Evolutionary conservation across 208 protist genomes (phyloP).

Genomic region (Acanthamoeba healyi): DNA sequence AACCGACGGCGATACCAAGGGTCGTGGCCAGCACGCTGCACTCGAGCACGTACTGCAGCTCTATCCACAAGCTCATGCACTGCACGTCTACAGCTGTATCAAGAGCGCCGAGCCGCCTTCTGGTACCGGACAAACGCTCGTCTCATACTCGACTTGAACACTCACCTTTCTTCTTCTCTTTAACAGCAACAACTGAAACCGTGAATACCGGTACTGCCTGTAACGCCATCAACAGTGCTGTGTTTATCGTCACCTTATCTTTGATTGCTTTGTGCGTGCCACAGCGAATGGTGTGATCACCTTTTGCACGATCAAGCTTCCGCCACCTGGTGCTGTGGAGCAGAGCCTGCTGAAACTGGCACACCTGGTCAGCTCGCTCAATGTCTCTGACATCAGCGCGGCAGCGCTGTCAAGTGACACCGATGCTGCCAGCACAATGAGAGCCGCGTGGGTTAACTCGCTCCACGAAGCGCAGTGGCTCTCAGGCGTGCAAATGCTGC

Average conservation of each 20-base stretch:
- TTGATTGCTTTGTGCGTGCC: background rate
- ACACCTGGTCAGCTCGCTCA: background rate
- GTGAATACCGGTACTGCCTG: too few species aligned
- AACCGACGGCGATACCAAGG: background rate
- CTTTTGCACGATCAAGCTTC: background rate
- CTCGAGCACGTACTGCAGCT: background rate
- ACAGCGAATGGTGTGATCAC: background rate
- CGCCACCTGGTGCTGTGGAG: background rate
- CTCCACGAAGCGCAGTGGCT: conserved; percentile 2
- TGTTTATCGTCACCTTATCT: background rate
- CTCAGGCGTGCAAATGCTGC: background rate
- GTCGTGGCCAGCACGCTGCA: background rate
- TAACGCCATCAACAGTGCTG: too few species aligned
- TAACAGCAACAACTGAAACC: too few species aligned
- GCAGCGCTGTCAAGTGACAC: background rate
- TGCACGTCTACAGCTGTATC: conserved; percentile 13
- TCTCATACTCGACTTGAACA: too few species aligned
- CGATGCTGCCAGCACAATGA: background rate
- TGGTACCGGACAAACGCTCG: background rate
- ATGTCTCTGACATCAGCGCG: background rate
- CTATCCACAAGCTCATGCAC: background rate
- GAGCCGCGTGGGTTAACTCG: background rate
- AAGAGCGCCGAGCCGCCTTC: background rate
- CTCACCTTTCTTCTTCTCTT: too few species aligned
- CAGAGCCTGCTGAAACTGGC: background rate